Base-by-base conservation (phyloP, 2,329 filamentous ascomycete genomes). In the Fusarium cicatricum region DNA sequence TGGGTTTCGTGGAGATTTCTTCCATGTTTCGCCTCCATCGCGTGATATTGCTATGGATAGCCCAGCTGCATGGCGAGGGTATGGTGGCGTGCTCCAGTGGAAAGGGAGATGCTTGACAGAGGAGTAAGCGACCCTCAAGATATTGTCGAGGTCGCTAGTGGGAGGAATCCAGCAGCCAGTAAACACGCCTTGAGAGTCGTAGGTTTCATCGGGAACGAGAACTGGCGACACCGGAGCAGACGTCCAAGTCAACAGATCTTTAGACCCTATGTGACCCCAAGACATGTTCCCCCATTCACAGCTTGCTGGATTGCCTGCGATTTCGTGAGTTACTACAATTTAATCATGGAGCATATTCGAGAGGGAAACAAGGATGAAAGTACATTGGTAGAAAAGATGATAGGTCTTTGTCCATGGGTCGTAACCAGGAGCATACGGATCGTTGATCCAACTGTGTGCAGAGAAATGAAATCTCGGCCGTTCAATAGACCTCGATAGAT, bases 131-230 rank as follows among this genome's bases (percentile, higher is more conserved):
- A 68, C 52, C 10, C 60, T 68, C 49, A 74, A 47, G n/a, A n/a
- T n/a, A n/a, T 65, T 56, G 17, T 45, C 60, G 8, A 59, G 37
- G 16, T 78, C 73, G 19, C 78, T n/a, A n/a, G n/a, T n/a, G n/a
- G n/a, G 75, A 5, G 80, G 77, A 58, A 78, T 74, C 4, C 74
- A 75, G 32, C 78, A 80, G 7, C 81, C 81, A 5, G 77, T 80
- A 71, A 83, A 83, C 43, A 83, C 78, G 8, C 81, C 80, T 15
- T 81, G 71, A 8, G 75, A 73, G 57, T 83, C 78, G 67, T 83
- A 83, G 12, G 69, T 69, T 36, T 71, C 72, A 72, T 41, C 58
- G 11, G 74, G 76, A 11, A 69, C 70, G 44, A 42, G 74, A 69
- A 51, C 75, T 54, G 42, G 79, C 72, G 37, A 44, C 2, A 5